A percentile compares a stretch with the other conserved stretches of the same genome.
Evolutionary conservation across 495 filamentous ascomycete species (phyloP).

Genomic region (Daldinia grandis): DNA sequence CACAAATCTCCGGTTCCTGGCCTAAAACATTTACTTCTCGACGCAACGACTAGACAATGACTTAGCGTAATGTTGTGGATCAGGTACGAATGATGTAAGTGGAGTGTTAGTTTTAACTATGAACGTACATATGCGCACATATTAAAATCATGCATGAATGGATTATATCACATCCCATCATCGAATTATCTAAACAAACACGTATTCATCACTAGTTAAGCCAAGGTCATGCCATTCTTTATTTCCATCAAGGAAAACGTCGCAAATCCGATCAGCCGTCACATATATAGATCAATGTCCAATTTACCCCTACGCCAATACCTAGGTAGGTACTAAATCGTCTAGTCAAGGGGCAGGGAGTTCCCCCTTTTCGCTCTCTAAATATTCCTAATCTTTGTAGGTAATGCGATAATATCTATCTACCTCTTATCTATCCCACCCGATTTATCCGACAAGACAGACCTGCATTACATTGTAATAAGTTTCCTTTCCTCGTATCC

Average conservation of each 20-base stretch:
- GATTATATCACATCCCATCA: slow-evolving; percentile 13
- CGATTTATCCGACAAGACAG: not conserved
- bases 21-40: not conserved
- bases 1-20: not conserved
- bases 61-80: not conserved
- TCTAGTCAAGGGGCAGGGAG: not conserved
- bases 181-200: not conserved
- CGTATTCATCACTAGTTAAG: not conserved
- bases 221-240: not conserved
- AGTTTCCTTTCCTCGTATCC: not conserved
- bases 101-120: not conserved
- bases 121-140: not conserved
- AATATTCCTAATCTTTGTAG: not conserved
- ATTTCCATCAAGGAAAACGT: not conserved
- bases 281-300: not conserved
- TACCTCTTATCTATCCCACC: not conserved
- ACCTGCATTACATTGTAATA: not conserved
- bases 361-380: not conserved
- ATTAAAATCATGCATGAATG: not conserved
- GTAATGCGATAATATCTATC: not conserved
- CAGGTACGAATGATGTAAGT: not conserved
- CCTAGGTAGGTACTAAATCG: not conserved
- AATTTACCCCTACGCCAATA: not conserved
- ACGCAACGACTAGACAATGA: not conserved
- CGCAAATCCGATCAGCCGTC: not conserved